These are phyloP conservation scores for Chamaecyparis obtusa DNA, from an alignment of 75 land plant species.

Conservation along the genomic window DNA sequence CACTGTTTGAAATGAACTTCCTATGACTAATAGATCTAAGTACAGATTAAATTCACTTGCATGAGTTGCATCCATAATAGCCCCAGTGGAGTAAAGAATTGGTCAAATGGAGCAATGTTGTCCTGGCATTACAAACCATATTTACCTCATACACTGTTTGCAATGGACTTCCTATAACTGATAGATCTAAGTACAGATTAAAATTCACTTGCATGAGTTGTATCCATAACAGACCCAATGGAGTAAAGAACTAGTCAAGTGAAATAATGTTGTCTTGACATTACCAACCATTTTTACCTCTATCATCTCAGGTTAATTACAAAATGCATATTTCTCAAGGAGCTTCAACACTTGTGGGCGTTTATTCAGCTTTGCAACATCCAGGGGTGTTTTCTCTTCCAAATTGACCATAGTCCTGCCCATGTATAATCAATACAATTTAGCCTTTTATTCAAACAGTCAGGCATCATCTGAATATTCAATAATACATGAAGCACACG, in stretches of 20 bases:
- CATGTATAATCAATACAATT: constrained; percentile 10
- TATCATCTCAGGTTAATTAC: not conserved
- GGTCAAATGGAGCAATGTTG: not conserved
- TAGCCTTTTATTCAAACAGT: not conserved
- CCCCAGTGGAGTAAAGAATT: not conserved
- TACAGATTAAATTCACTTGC: not conserved
- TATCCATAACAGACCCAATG: not conserved
- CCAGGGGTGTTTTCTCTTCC: constrained; percentile 46
- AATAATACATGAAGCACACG: not conserved
- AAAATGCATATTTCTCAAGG: constrained; percentile 38
- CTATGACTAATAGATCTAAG: not conserved
- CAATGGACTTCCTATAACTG: not conserved
- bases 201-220: not conserved
- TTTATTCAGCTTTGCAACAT: constrained; percentile 46
- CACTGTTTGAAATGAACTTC: not conserved
- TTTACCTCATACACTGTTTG: not conserved
- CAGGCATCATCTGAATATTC: not conserved
- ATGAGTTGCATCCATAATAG: not conserved
- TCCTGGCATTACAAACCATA: too few relatives aligned
- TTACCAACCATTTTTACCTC: not conserved
- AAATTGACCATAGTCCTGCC: constrained; percentile 32
- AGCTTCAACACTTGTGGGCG: constrained; percentile 32
- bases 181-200: not conserved
- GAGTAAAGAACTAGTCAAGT: not conserved
- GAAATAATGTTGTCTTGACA: not conserved